Evolutionary conservation across 1,139 yeast species (phyloP).

Genomic region (Scheffersomyces cryptocercus): DNA sequence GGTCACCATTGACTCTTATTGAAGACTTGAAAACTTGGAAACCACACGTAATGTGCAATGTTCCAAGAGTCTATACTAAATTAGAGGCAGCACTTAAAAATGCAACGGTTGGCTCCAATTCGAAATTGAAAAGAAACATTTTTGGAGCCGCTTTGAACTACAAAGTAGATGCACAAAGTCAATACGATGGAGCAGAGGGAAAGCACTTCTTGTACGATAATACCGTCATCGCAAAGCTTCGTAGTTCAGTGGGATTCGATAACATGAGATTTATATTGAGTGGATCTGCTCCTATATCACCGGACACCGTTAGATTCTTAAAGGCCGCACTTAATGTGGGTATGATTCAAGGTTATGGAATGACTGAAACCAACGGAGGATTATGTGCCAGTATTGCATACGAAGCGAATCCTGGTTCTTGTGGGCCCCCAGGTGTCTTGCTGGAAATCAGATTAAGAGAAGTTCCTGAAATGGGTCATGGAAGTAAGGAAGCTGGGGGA

Average conservation of each 20-base stretch:
- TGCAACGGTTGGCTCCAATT: constrained; percentile 31
- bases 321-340: constrained; percentile 63
- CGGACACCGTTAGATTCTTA: constrained; percentile 59
- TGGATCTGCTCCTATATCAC: constrained; percentile 78
- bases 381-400: constrained; percentile 41
- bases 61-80: constrained; percentile 67
- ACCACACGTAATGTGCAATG: constrained; percentile 56
- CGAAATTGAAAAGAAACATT: constrained; percentile 10
- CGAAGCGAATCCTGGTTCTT: constrained; percentile 58
- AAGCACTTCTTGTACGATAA: constrained; percentile 45
- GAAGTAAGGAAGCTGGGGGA: constrained; percentile 33
- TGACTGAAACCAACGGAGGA: constrained; percentile 77
- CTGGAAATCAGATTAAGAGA: constrained; percentile 63
- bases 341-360: constrained; percentile 72
- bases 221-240: constrained; percentile 50
- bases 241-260: constrained; percentile 59
- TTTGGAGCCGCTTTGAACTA: constrained; percentile 14
- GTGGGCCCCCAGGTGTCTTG: constrained; percentile 59
- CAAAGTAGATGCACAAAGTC: constrained; percentile 19
- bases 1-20: constrained; percentile 46
- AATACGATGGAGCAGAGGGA: constrained; percentile 24
- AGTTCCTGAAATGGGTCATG: constrained; percentile 68
- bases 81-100: constrained; percentile 55
- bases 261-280: constrained; percentile 44
- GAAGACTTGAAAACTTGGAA: constrained; percentile 58